Evolutionary conservation across 441 rosid species (phyloP), one percentile per base, ranked within the genome.

Genomic region (Eruca vesicaria): DNA sequence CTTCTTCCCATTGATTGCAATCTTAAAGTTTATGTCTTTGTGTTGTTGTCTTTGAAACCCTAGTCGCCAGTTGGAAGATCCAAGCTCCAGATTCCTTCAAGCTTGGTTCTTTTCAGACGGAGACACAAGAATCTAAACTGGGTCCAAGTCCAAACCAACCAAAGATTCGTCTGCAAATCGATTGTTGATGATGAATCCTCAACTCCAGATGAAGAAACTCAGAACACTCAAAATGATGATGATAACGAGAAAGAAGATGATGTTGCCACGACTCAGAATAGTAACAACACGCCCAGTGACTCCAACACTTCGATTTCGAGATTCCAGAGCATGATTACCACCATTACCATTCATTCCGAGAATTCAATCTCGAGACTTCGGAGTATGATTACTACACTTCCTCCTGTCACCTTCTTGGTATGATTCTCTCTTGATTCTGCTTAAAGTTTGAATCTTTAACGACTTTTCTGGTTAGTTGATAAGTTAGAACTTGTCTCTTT

Each of bases 351-450:
- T 7, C 69, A 43, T 61, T 43, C 80, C 5, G 74, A 72, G 43
- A 19, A 58, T 69, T 79, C 80, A 20, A 23, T 83, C 48, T 74
- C 75, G 20, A 81, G 70, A 33, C 77, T 88, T n/a, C 87, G 76
- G 48, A 86, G 76, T 38, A 69, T 78, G 66, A 20, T 50, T 68
- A 28, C 76, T 56, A 69, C 90, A 38, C 78, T 79, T 19, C 89
- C 95, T 83, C 89, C 93, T 58, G 75, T 89, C 60, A 83, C 86
- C 70, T 85, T 79, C 71, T 61, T 76, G 92, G 96, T 90, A 87
- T 73, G 26, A 32, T 48, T 71, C 65, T 57, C 33, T 38, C 43
- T 52, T 60, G 9, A 1, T 66, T 4, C 21, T 66, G 5, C 11
- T 10, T 60, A 50, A 33, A 20, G 9, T 26, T 67, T 53, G 36